Evolutionary conservation across 495 filamentous ascomycete genomes (phyloP), one percentile per base, ranked within the genome.

Genomic region (Penicillium simplicissimum): DNA sequence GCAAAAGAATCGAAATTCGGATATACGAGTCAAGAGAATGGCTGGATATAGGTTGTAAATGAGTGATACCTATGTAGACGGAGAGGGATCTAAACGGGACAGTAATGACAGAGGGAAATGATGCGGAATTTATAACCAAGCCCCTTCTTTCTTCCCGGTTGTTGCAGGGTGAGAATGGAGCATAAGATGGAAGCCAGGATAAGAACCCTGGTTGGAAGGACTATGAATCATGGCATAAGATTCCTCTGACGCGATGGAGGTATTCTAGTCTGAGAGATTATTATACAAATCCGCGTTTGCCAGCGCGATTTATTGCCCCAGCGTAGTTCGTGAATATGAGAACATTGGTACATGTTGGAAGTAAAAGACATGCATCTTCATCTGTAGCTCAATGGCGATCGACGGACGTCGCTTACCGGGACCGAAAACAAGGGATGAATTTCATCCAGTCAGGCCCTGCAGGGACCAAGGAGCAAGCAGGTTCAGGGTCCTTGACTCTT

Each of bases 101-200:
- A 25, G 1, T 3, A 25, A 25, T 25, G 23, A 1, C 23, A 25
- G 23, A 25, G 28, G 55, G 52, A 55, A 36, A 56, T 45, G 49
- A 38, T 25, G 55, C 21, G n/a, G 28, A n/a, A 59, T 64, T 69
- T 66, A 66, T 63, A 66, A 38, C 23, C 23, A 42, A 49, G 40
- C 64, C 67, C 60, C 62, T 65, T 23, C 11, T 31, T 57, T 33
- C 40, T 31, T 23, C 23, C n/a, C 7, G 17, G 38, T 37, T 58
- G 33, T 10, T 52, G 25, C 56, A 59, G 60, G 49, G 58, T 36
- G 23, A 58, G 57, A 57, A 57, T 62, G 54, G 52, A 21, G 43
- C 36, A 48, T 17, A 11, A n/a, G 35, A 48, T 38, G 45, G 54
- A 38, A 14, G 31, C 15, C 40, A 42, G 37, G 52, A 19, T 45